Evolutionary conservation across 495 filamentous ascomycete species (phyloP), one percentile per base, ranked within the genome.

Genomic region (Antarctomyces pellizariae): DNA sequence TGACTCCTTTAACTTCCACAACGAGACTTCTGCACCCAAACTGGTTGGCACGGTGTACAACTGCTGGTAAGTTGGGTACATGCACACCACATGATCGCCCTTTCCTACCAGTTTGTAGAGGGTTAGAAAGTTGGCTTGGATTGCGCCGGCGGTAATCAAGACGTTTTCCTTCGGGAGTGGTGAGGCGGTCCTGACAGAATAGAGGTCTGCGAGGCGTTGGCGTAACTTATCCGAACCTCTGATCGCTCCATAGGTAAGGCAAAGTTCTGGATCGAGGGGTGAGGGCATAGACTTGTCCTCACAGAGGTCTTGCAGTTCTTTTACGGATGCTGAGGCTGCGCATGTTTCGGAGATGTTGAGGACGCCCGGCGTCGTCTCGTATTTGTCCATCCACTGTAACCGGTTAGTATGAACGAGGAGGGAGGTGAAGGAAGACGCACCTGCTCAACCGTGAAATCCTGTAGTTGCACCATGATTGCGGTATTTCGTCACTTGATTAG

Each of bases 261-360:
- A 64, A 10, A 44, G 56, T 1, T 61, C 57, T 21, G 47, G 47
- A 24, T 41, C 39, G 13, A 57, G 26, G 12, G 45, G 28, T 7
- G 32, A 26, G 38, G 35, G 26, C 20, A 31, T 12, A 20, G 36
- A 46, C 23, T 62, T 58, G 36, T 62, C 50, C 28, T 67, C 56
- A 32, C 54, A 69, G 18, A 78, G 42, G 19, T 46, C 54, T 2
- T 52, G 52, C 2, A 90, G 62, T 13, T 83, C 64, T 17, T 73
- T 55, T 22, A 91, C 49, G 0, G 82, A 90, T 10, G 90, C 58
- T 5, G 77, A 80, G 8, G 74, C 69, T 22, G 63, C 71, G 47
- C 82, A 92, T 1, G 82, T 86, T 46, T 92, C 82, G 33, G 78
- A 78, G 25, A 82, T 64, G 44, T 91, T 89, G 44, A 80, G 64